Conservation (phyloP, 306 rosid genomes). For the Canavalia ensiformis region DNA sequence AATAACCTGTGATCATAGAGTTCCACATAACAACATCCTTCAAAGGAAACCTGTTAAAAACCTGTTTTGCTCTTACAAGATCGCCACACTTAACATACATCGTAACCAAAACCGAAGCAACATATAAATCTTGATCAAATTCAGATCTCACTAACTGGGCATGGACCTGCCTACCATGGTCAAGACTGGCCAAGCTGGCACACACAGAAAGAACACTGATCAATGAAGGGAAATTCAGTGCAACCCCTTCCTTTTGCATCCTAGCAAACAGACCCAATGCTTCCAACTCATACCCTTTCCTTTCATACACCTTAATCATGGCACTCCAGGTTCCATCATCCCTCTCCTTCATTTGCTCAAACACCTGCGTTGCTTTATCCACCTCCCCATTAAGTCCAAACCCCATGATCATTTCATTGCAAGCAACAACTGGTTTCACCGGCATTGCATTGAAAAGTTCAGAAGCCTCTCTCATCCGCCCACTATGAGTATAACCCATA, state of each 20-base stretch:
- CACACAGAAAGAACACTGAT: slow-evolving; percentile 64
- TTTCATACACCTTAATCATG: slow-evolving; percentile 63
- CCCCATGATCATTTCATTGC: slow-evolving; percentile 64
- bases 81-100: slow-evolving; percentile 73
- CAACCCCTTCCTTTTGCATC: slow-evolving; percentile 66
- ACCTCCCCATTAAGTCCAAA: slow-evolving; percentile 55
- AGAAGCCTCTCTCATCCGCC: slow-evolving; percentile 65
- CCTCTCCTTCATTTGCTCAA: slow-evolving; percentile 63
- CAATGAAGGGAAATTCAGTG: slow-evolving; percentile 59
- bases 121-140: slow-evolving; percentile 60
- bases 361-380: slow-evolving; percentile 51
- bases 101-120: slow-evolving; percentile 65
- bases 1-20: slow-evolving; percentile 74
- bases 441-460: slow-evolving; percentile 66
- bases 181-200: slow-evolving; percentile 65
- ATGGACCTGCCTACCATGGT: slow-evolving; percentile 64
- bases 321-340: slow-evolving; percentile 68
- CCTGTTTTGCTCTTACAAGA: slow-evolving; percentile 59
- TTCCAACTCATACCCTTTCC: slow-evolving; percentile 63
- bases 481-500: slow-evolving; percentile 60
- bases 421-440: slow-evolving; percentile 50
- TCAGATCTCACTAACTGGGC: slow-evolving; percentile 59
- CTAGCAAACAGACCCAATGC: slow-evolving; percentile 58
- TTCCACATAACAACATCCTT: slow-evolving; percentile 76
- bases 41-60: slow-evolving; percentile 56